Base-by-base conservation (phyloP, 73 alveolate species). In the Symbiodinium pilosum region DNA sequence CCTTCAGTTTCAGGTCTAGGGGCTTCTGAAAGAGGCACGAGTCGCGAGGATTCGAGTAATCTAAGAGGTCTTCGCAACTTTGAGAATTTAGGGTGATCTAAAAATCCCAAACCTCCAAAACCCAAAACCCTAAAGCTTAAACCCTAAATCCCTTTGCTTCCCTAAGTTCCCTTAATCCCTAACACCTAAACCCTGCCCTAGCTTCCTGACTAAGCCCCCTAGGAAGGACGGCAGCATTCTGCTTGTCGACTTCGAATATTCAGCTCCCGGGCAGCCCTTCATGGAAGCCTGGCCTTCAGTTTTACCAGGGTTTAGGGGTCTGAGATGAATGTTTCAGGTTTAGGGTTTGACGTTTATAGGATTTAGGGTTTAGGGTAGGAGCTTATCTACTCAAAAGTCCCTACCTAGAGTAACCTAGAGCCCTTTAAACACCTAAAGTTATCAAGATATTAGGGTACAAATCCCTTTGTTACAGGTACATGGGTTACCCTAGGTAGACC, bases 171-270 rank as follows among this genome's bases (percentile, higher is more conserved):
- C 40, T 38, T 30, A 32, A 69, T 11, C 41, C 47, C 41, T 38
- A 73, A 73, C 18, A 12, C 41, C 44, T 39, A 75, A 75, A 36
- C 92, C 30, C 73, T n/a, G n/a, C n/a, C n/a, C n/a, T n/a, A n/a
- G n/a, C n/a, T n/a, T n/a, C n/a, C n/a, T n/a, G n/a, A n/a, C n/a
- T 43, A 36, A 1, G 8, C n/a, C 71, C 64, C 3, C 41, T 5
- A 92, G 98, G 92, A 36, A 43, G 24, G 98, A 92, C 43, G 96
- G 96, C 18, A 34, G 84, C 68, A 77, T 92, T 43, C 41, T 92
- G 64, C 92, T 92, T 43, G 98, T 92, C n/a, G 98, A 92, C 92
- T 92, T 92, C 24, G 98, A 92, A 39, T 92, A 92, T 47, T 43
- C 98, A 3, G 91, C 98, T 11, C 98, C 98, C 18, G 98, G 98